Conservation (phyloP, 345 rosid genomes). For the Heritiera fomes region DNA sequence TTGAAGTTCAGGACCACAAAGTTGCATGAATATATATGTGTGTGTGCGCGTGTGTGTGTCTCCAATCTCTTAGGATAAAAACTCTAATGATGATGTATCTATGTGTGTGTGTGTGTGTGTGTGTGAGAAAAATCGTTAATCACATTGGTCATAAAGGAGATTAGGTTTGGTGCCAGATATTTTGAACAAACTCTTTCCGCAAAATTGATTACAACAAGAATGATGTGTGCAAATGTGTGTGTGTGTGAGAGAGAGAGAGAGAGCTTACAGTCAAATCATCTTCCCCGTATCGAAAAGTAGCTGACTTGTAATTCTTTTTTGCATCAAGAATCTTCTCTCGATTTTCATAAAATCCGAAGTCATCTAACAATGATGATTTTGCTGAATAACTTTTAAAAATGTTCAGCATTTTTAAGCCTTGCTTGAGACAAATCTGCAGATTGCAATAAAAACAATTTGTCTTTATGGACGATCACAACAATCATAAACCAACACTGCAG, state of each 20-base stretch:
- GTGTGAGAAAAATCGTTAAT: background rate
- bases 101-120: no score
- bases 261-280: slow-evolving; percentile 47
- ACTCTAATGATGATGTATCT: no score
- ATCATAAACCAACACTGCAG: background rate
- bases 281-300: slow-evolving; percentile 38
- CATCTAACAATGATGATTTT: slow-evolving; percentile 59
- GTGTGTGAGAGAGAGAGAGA: background rate
- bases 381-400: slow-evolving; percentile 57
- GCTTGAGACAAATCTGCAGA: slow-evolving; percentile 52
- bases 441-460: background rate
- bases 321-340: slow-evolving; percentile 49
- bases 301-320: slow-evolving; percentile 45
- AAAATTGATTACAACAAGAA: background rate
- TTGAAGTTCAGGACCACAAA: background rate
- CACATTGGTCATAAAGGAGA: background rate
- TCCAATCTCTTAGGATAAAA: no score
- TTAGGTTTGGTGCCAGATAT: background rate
- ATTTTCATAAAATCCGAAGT: slow-evolving; percentile 65
- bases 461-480: background rate
- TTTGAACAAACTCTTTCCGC: background rate
- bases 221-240: background rate
- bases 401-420: slow-evolving; percentile 69
- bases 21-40: background rate
- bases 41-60: no score